Evolutionary conservation across 805 yeast genomes (phyloP), one percentile per base, ranked within the genome.

Genomic region (Pichia heedii): DNA sequence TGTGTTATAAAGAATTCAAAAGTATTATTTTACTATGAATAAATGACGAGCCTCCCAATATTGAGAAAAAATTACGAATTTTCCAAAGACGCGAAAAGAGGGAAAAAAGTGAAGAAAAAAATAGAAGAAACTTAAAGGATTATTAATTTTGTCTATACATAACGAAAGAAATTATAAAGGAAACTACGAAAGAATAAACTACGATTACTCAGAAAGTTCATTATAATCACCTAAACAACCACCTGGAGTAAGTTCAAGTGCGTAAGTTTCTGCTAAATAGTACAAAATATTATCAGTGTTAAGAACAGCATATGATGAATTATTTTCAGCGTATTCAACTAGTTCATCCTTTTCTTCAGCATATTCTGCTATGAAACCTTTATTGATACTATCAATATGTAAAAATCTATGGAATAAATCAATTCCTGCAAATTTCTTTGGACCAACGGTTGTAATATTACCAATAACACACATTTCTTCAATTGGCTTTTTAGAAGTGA

Each of bases 341-440:
- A 62, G 49, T 26, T 63, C 70, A 6, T 60, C 61, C 18, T 59
- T 50, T 3, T 54, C 56, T 44, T 67, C 71, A 36, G 60, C 61
- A 45, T 57, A 67, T 42, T 68, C 70, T 22, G 57, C 68, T 39
- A 65, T 54, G 22, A 53, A 52, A 11, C 57, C 61, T 44, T 60
- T 54, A 19, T 59, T 65, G 46, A 66, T 38, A 4, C 30, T 52
- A 18, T 58, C 56, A 18, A 66, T 52, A 48, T 67, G 71, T 57
- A 65, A 61, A 42, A 63, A 49, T 50, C 71, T 62, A 45, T 66
- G 72, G 29, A 67, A 45, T 21, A 67, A 45, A 49, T 67, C 71
- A 40, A 51, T 46, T 37, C 67, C 61, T 11, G 64, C 62, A 59
- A 65, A 66, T 37, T 52, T 58, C 22, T 53, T 50, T 26, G 65